phyloP scores from a whole-genome alignment of 345 rosid species.

The Hirschfeldia incana region DNA sequence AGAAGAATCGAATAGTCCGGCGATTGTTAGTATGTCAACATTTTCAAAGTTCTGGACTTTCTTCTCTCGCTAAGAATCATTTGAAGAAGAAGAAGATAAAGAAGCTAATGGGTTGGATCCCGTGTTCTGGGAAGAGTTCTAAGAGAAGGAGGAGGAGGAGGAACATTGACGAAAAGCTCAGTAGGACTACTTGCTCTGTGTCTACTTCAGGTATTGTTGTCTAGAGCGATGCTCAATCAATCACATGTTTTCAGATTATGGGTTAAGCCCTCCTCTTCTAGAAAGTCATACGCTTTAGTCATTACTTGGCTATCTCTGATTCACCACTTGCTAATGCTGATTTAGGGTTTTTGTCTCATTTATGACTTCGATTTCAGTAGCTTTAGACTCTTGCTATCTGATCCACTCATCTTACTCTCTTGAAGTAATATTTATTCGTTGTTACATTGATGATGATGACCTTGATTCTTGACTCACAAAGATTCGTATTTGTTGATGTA shows the following conservation, averaged over 20 bases:
- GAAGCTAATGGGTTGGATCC: conserved; percentile 66
- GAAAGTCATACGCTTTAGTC: conserved; percentile 10
- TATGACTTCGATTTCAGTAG: background rate
- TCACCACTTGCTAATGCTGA: background rate
- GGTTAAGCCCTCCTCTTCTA: background rate
- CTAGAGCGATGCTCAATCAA: background rate
- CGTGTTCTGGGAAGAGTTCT: conserved; percentile 58
- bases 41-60: conserved; percentile 27
- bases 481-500: conserved; percentile 1
- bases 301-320: background rate
- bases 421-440: too few species aligned
- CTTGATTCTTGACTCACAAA: background rate
- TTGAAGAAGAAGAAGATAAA: background rate
- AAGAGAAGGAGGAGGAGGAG: conserved; percentile 46
- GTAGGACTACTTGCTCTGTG: conserved; percentile 44
- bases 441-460: too few species aligned
- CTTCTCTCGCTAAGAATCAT: conserved; percentile 22
- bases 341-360: conserved; percentile 34
- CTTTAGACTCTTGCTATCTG: conserved; percentile 2
- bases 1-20: too few species aligned
- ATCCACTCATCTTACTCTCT: background rate
- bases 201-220: conserved; percentile 45
- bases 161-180: conserved; percentile 42
- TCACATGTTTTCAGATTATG: background rate
- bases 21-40: conserved; percentile 12